A percentile compares a stretch with the other conserved stretches of the same genome.
Conservation (phyloP, 306 rosid species). For the Abrus precatorius region DNA sequence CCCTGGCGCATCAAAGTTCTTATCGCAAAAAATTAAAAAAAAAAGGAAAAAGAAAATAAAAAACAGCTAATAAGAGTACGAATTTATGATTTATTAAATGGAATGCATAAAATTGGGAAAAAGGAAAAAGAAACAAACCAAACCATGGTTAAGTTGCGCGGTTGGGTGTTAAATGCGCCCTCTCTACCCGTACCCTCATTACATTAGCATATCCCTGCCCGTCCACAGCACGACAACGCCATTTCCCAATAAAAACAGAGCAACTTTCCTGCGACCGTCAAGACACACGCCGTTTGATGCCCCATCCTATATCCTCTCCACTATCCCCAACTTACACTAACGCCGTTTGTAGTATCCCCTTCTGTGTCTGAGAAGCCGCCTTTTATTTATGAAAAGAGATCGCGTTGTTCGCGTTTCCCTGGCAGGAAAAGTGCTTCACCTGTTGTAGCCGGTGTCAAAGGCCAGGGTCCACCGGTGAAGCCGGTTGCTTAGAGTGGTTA, state of each 20-base stretch:
- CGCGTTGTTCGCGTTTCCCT: slow-evolving; percentile 50
- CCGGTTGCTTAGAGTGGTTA: slow-evolving; percentile 55
- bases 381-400: slow-evolving; percentile 35
- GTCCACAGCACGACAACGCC: slow-evolving; percentile 71
- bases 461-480: slow-evolving; percentile 43
- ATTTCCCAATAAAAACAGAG: slow-evolving; percentile 69
- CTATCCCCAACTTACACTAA: neutral
- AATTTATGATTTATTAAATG: slow-evolving; percentile 9
- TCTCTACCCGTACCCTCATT: slow-evolving; percentile 16
- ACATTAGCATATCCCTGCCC: slow-evolving; percentile 54
- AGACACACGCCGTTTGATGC: slow-evolving; percentile 51
- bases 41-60: neutral
- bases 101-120: neutral
- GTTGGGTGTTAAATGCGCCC: slow-evolving; percentile 61
- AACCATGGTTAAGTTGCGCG: slow-evolving; percentile 43
- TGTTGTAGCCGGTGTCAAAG: slow-evolving; percentile 48
- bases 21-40: neutral
- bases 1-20: slow-evolving; percentile 49
- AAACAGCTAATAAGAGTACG: slow-evolving; percentile 16
- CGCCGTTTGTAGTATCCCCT: slow-evolving; percentile 29
- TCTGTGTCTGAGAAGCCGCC: slow-evolving; percentile 48
- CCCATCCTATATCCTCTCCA: neutral
- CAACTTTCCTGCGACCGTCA: slow-evolving; percentile 57
- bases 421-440: slow-evolving; percentile 35
- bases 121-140: neutral